These are phyloP conservation scores for Colletotrichum liaoningense DNA, from an alignment of 2,329 filamentous ascomycete species.

Conservation along the genomic window DNA sequence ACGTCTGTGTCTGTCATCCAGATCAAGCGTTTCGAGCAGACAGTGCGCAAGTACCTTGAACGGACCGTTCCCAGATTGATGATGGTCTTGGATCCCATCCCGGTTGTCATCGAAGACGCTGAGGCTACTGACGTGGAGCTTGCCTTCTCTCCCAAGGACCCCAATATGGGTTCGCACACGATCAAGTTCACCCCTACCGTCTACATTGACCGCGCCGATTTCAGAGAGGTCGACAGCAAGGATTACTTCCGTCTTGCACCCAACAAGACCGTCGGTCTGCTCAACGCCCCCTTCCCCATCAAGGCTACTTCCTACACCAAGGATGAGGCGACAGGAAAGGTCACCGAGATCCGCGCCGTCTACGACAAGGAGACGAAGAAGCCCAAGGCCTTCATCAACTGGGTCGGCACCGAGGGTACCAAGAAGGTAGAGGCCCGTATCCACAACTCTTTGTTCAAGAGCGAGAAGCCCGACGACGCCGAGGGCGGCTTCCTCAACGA, in stretches of 20 bases:
- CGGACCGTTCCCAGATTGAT: conserved; percentile 88
- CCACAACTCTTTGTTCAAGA: conserved; percentile 87
- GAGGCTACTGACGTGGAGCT: conserved; percentile 73
- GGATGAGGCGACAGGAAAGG: conserved; percentile 71
- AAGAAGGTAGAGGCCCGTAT: conserved; percentile 80
- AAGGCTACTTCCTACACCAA: conserved; percentile 77
- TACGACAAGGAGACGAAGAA: conserved; percentile 78
- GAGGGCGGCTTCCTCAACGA: conserved; percentile 86
- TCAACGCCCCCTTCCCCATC: conserved; percentile 78
- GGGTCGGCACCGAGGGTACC: conserved; percentile 78
- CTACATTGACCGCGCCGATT: conserved; percentile 87
- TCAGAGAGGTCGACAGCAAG: conserved; percentile 78
- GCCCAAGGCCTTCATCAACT: conserved; percentile 89
- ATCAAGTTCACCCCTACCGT: conserved; percentile 78
- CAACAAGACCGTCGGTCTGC: conserved; percentile 80
- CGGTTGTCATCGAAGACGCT: conserved; percentile 83
- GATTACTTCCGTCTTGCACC: conserved; percentile 86
- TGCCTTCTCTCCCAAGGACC: conserved; percentile 86
- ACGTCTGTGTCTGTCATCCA: conserved; percentile 84
- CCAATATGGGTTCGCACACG: conserved; percentile 71
- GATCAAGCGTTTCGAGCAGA: conserved; percentile 85
- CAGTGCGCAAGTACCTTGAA: conserved; percentile 87
- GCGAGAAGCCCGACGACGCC: conserved; percentile 81
- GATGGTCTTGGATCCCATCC: conserved; percentile 88
- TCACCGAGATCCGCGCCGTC: conserved; percentile 71